Evolutionary conservation across 805 yeast genomes (phyloP).

Genomic region (Maudiozyma saulgeensis): DNA sequence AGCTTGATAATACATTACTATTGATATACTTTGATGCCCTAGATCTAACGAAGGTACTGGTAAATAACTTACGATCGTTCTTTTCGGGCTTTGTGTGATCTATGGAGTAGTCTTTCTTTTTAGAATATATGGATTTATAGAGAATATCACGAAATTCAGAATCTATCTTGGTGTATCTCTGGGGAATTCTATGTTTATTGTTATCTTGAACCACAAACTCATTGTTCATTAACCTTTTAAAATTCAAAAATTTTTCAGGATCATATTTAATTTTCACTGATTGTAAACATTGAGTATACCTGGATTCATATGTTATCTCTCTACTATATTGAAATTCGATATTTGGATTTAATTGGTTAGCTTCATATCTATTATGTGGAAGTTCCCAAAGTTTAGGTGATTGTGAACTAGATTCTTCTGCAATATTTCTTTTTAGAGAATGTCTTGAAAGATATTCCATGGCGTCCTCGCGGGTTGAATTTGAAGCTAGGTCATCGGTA

Average conservation of each 20-base stretch:
- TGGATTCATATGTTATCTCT: conserved; percentile 3
- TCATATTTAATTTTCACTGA: conserved; percentile 20
- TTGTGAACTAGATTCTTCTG: neutral
- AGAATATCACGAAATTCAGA: conserved; percentile 26
- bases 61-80: conserved; percentile 42
- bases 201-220: neutral
- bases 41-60: conserved; percentile 33
- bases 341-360: conserved; percentile 19
- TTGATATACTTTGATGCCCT: conserved; percentile 31
- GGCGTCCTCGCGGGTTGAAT: no score
- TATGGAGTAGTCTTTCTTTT: conserved; percentile 49
- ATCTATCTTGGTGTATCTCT: conserved; percentile 1
- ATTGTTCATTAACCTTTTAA: conserved; percentile 10
- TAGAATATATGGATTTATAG: conserved; percentile 34
- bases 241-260: conserved; percentile 17
- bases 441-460: no score
- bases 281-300: conserved; percentile 4
- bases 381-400: conserved; percentile 5
- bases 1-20: conserved; percentile 29
- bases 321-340: conserved; percentile 8
- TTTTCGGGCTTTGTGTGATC: conserved; percentile 50
- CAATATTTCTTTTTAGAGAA: no score
- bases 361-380: conserved; percentile 9
- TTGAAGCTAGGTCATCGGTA: no score
- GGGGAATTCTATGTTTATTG: neutral